Evolutionary conservation across 768 basidiomycete genomes (phyloP), one percentile per base, ranked within the genome.

Genomic region (Tylopilus subfusipes): DNA sequence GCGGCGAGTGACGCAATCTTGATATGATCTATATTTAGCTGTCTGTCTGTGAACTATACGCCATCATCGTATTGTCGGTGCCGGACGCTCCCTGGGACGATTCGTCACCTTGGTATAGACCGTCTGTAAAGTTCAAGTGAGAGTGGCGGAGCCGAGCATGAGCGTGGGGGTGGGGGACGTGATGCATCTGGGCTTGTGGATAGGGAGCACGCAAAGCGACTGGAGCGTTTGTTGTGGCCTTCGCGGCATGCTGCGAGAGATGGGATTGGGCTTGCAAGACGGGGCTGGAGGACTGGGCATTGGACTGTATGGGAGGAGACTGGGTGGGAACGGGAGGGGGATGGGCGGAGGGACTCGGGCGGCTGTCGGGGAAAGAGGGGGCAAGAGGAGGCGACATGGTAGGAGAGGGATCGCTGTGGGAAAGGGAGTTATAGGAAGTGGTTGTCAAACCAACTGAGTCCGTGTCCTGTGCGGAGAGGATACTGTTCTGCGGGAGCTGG

Each of bases 91-190:
- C 61, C 60, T 67, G 64, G 19, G 68, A 39, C 30, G 62, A 31
- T 33, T 69, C 63, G 49, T 67, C 56, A 51, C 63, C 61, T 36
- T 74, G 62, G 52, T 77, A 75, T 53, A 74, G 64, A 22, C 63
- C 57, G 50, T 74, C 73, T n/a, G 75, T 62, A 53, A 78, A 78
- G 61, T 74, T 75, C 39, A 84, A 58, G 55, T 78, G 75, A 4
- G 80, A 77, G 61, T 85, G 84, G 58, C 85, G 88, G 57, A 87
- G 85, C 31, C 86, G 80, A 0, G 87, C 83, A 61, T 90, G 87
- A 0, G 86, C 85, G 54, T 89, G 88, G 2, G 88, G 86, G 58
- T 89, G 88, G 2, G 88, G 85, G 42, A 90, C 85, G 58, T 89
- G 88, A 61, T 90, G 88, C 85, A 90, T 86, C 63, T 81, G 84